Evolutionary conservation across 2,329 filamentous ascomycete genomes (phyloP).

Genomic region (Ascomycota sp.): DNA sequence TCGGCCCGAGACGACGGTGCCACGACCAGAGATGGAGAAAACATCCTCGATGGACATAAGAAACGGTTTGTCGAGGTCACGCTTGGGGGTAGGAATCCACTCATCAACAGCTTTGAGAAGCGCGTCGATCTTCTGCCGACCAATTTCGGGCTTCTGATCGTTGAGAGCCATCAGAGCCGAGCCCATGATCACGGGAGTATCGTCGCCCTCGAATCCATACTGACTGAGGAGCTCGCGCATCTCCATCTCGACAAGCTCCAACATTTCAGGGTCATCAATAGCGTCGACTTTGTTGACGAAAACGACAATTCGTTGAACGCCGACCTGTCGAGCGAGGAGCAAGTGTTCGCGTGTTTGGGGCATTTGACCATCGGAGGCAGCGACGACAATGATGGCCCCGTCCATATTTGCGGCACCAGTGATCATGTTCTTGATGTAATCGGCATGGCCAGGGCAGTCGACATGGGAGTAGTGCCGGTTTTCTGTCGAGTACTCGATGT

Average conservation of each 20-base stretch:
- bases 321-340: slow-evolving; percentile 91
- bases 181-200: slow-evolving; percentile 92
- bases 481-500: slow-evolving; percentile 96
- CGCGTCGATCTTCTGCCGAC: slow-evolving; percentile 72
- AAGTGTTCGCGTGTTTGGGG: slow-evolving; percentile 97
- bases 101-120: slow-evolving; percentile 74
- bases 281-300: slow-evolving; percentile 99
- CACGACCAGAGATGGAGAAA: slow-evolving; percentile 79
- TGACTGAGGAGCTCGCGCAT: slow-evolving; percentile 89
- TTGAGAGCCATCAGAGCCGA: slow-evolving; percentile 92
- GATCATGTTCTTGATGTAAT: slow-evolving; percentile 99
- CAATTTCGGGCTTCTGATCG: slow-evolving; percentile 70
- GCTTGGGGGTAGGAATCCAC: slow-evolving; percentile 91
- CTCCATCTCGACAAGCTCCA: slow-evolving; percentile 99
- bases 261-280: slow-evolving; percentile 94
- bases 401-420: slow-evolving; percentile 99
- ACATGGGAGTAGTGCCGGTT: slow-evolving; percentile 96
- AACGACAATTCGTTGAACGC: slow-evolving; percentile 93
- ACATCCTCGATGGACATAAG: slow-evolving; percentile 94
- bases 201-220: slow-evolving; percentile 95
- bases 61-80: slow-evolving; percentile 95
- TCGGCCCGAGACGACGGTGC: slow-evolving; percentile 90
- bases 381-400: slow-evolving; percentile 94
- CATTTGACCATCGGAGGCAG: slow-evolving; percentile 97
- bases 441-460: slow-evolving; percentile 98